phyloP scores from a whole-genome alignment of 2,329 filamentous ascomycete species.

The Aureobasidium pullulans region DNA sequence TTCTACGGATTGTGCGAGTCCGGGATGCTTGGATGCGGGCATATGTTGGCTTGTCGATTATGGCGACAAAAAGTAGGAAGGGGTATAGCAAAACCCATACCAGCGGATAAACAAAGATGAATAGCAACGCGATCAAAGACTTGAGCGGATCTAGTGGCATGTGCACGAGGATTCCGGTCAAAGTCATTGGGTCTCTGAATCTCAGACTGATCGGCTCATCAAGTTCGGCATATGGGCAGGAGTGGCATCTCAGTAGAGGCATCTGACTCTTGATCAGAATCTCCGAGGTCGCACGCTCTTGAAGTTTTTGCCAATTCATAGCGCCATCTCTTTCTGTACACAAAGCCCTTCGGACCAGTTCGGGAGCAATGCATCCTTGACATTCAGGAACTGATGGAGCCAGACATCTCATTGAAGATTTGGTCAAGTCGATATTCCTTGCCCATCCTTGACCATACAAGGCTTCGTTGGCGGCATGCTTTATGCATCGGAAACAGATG shows the following conservation, averaged over 20 bases:
- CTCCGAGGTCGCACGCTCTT: slow-evolving; percentile 72
- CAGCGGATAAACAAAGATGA: slow-evolving; percentile 47
- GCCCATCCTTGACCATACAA: slow-evolving; percentile 91
- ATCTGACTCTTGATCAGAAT: slow-evolving; percentile 65
- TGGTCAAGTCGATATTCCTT: slow-evolving; percentile 64
- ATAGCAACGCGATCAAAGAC: slow-evolving; percentile 39
- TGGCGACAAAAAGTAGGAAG: slow-evolving; percentile 28
- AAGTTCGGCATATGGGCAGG: slow-evolving; percentile 84
- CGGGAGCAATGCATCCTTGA: slow-evolving; percentile 60
- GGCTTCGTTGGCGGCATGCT: slow-evolving; percentile 73
- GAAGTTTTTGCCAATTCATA: slow-evolving; percentile 67
- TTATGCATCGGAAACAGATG: slow-evolving; percentile 76
- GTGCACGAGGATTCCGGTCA: slow-evolving; percentile 29
- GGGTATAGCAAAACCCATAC: slow-evolving; percentile 44
- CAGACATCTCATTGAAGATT: slow-evolving; percentile 74
- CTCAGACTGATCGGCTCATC: slow-evolving; percentile 43
- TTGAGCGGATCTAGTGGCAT: slow-evolving; percentile 22
- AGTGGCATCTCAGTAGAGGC: slow-evolving; percentile 76
- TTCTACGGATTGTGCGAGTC: slow-evolving; percentile 59
- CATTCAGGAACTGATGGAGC: slow-evolving; percentile 64
- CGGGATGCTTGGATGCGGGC: slow-evolving; percentile 52
- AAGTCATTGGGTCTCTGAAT: slow-evolving; percentile 38
- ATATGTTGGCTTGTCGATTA: slow-evolving; percentile 21
- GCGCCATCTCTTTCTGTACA: slow-evolving; percentile 59
- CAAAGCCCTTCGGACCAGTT: slow-evolving; percentile 67